phyloP scores from a whole-genome alignment of 2,329 filamentous ascomycete species.

The Trichoderma cornu-damae region DNA sequence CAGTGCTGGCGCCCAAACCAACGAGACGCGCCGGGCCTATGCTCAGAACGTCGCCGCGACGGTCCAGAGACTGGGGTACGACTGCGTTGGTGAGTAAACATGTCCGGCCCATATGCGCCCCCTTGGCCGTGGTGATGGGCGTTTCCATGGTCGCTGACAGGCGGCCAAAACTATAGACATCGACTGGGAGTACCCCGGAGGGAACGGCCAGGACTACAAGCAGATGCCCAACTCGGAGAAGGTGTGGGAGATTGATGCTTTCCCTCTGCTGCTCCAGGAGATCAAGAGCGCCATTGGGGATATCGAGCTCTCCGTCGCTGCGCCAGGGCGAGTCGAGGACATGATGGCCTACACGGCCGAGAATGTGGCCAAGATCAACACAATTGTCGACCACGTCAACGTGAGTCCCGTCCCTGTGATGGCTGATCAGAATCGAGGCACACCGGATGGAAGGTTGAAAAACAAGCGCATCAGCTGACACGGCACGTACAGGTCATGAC shows the following conservation, averaged over 20 bases:
- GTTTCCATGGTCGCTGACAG: neutral
- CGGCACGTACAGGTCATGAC: constrained; percentile 50
- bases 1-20: constrained; percentile 42
- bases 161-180: constrained; percentile 44
- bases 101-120: no score
- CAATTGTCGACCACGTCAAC: constrained; percentile 61
- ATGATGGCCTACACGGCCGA: constrained; percentile 62
- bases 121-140: no score
- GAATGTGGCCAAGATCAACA: constrained; percentile 54
- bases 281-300: constrained; percentile 58
- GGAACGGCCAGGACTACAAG: constrained; percentile 67
- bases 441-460: no score
- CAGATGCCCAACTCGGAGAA: constrained; percentile 54
- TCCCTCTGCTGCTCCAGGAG: constrained; percentile 54
- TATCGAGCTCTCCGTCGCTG: constrained; percentile 57
- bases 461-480: neutral
- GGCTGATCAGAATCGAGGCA: no score
- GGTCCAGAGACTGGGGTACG: constrained; percentile 50
- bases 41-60: constrained; percentile 54
- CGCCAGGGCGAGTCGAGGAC: constrained; percentile 57
- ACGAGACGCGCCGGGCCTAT: constrained; percentile 45
- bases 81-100: constrained; percentile 49
- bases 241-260: constrained; percentile 55
- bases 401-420: constrained; percentile 21
- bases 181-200: constrained; percentile 60